Evolutionary conservation across 208 protist genomes (phyloP).

Genomic region (Jaenimonas drosophilae): DNA sequence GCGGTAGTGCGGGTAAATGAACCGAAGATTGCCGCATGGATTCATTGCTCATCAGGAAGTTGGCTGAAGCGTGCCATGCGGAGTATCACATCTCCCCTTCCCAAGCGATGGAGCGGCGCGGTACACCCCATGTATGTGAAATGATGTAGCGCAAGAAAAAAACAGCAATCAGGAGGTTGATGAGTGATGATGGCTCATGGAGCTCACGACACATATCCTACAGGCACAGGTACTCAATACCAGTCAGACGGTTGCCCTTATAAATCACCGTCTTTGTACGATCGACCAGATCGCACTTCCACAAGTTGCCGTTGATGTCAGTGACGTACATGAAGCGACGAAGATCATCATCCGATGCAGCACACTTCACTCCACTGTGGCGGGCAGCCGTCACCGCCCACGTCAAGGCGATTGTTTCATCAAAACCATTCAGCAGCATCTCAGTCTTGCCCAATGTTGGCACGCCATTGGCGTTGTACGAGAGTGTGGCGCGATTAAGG

Average conservation of each 20-base stretch:
- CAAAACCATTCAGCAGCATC: slow-evolving; percentile 19
- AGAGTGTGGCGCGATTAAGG: slow-evolving; percentile 16
- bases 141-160: too few species aligned
- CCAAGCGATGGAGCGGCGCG: too few species aligned
- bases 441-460: slow-evolving; percentile 16
- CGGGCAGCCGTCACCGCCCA: slow-evolving; percentile 28
- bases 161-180: too few species aligned
- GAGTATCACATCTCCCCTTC: too few species aligned
- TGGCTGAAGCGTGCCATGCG: too few species aligned
- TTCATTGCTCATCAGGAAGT: too few species aligned
- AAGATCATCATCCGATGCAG: slow-evolving; percentile 8
- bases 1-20: too few species aligned
- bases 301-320: slow-evolving; percentile 15
- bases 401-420: slow-evolving; percentile 23
- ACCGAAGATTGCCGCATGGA: too few species aligned
- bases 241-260: slow-evolving; percentile 12
- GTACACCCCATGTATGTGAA: too few species aligned
- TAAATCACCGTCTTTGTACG: slow-evolving; percentile 20
- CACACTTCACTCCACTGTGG: background rate
- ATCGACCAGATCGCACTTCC: slow-evolving; percentile 14
- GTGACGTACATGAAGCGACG: slow-evolving; percentile 29
- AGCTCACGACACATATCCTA: too few species aligned
- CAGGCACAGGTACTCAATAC: slow-evolving; percentile 17
- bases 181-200: too few species aligned
- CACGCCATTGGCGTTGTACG: slow-evolving; percentile 8